These are phyloP conservation scores for Nemania serpens DNA, from an alignment of 2,329 filamentous ascomycete genomes.

Conservation along the genomic window DNA sequence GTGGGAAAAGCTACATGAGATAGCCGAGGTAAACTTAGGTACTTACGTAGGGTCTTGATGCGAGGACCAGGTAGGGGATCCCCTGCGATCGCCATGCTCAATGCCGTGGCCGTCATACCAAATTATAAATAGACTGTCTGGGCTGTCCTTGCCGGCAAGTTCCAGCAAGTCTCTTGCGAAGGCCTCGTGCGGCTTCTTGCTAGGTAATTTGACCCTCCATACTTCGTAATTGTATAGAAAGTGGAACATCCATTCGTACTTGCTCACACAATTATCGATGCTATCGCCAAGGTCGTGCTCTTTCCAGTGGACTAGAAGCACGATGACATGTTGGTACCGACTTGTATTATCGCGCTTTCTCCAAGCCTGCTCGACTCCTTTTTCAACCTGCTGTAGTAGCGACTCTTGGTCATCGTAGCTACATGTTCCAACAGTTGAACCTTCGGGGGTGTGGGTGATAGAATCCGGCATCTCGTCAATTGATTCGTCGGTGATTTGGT, in stretches of 20 bases:
- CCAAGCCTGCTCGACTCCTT: background rate
- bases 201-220: background rate
- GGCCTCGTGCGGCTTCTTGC: background rate
- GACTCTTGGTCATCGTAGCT: background rate
- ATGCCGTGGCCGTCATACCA: slow-evolving; percentile 21
- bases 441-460: background rate
- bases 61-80: slow-evolving; percentile 8
- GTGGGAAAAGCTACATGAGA: too few species aligned
- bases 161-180: background rate
- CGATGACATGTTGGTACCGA: background rate
- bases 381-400: background rate
- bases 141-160: background rate
- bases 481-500: background rate
- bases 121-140: slow-evolving; percentile 14
- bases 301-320: background rate
- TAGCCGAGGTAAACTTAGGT: background rate
- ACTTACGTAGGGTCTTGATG: background rate
- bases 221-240: background rate
- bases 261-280: background rate
- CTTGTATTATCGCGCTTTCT: background rate
- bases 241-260: background rate
- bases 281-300: background rate
- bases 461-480: background rate
- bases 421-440: background rate
- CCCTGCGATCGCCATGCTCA: slow-evolving; percentile 14